A percentile compares a stretch with the other conserved stretches of the same genome.
Evolutionary conservation across 176 grass and related monocot genomes (phyloP).

Genomic region (Musa itinerans): DNA sequence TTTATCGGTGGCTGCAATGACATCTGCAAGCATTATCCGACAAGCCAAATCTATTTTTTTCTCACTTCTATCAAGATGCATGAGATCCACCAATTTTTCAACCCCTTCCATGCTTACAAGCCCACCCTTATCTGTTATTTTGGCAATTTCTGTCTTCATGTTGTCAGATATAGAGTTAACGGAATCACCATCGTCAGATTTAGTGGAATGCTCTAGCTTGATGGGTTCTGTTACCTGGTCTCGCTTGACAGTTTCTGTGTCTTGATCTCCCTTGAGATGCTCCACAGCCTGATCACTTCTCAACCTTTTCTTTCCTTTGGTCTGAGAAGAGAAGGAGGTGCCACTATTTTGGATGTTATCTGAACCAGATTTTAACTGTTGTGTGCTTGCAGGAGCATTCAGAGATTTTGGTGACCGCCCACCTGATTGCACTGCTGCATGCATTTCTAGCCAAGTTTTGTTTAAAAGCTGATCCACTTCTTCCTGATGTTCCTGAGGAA

Average conservation of each 20-base stretch:
- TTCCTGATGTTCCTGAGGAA: constrained; percentile 72
- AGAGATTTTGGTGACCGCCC: constrained; percentile 59
- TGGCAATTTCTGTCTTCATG: constrained; percentile 50
- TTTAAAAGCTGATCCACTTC: constrained; percentile 65
- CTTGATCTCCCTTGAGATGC: constrained; percentile 47
- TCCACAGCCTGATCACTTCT: constrained; percentile 54
- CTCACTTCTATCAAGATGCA: constrained; percentile 66
- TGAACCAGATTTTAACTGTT: constrained; percentile 48
- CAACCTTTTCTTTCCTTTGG: constrained; percentile 83
- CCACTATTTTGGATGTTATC: constrained; percentile 57
- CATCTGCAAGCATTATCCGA: constrained; percentile 55
- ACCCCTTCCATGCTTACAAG: constrained; percentile 62
- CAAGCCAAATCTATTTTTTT: constrained; percentile 55
- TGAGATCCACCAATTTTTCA: constrained; percentile 63
- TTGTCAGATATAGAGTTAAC: constrained; percentile 40
- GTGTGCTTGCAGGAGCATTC: constrained; percentile 44
- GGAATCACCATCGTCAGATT: constrained; percentile 43
- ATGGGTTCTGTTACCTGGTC: constrained; percentile 7
- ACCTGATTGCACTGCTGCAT: constrained; percentile 72
- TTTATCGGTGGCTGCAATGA: constrained; percentile 66
- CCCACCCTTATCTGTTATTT: constrained; percentile 61
- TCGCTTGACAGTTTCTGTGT: constrained; percentile 40
- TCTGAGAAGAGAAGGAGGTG: constrained; percentile 30
- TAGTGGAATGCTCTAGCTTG: constrained; percentile 39
- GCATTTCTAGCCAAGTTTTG: constrained; percentile 80